Evolutionary conservation across 148 eudicot species (phyloP).

Genomic region (Mesembryanthemum crystallinum): DNA sequence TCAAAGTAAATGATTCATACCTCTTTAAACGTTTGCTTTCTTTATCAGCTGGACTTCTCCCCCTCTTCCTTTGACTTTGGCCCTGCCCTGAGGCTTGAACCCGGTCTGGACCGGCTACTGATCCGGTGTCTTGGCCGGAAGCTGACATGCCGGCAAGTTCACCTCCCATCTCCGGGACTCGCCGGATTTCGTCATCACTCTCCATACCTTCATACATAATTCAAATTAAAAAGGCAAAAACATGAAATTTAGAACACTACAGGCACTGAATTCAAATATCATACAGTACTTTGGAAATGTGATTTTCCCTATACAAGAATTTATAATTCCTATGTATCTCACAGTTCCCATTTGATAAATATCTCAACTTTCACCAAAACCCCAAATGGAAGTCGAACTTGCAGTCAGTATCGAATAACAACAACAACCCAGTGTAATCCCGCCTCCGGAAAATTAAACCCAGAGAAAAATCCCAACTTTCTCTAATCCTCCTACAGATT

Average conservation of each 20-base stretch:
- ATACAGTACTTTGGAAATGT: not conserved
- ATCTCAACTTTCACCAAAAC: not conserved
- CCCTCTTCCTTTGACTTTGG: conserved; percentile 65
- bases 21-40: conserved; percentile 91
- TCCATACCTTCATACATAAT: conserved; percentile 63
- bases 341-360: not conserved
- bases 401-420: no score
- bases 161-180: conserved; percentile 86
- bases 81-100: conserved; percentile 56
- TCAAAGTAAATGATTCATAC: conserved; percentile 28
- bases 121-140: conserved; percentile 51
- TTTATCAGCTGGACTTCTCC: conserved; percentile 92
- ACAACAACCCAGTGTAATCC: not conserved
- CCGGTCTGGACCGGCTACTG: conserved; percentile 46
- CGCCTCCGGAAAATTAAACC: no score
- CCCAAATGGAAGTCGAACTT: not conserved
- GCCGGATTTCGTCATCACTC: conserved; percentile 95
- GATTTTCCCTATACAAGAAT: not conserved
- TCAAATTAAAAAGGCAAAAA: not conserved
- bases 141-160: conserved; percentile 48
- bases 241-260: not conserved
- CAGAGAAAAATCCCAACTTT: conserved; percentile 2
- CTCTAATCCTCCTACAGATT: not conserved
- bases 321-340: not conserved
- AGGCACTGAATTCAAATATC: not conserved